Evolutionary conservation across 352 stramenopile species (phyloP), one percentile per base, ranked within the genome.

Genomic region (Phytophthora constricta): DNA sequence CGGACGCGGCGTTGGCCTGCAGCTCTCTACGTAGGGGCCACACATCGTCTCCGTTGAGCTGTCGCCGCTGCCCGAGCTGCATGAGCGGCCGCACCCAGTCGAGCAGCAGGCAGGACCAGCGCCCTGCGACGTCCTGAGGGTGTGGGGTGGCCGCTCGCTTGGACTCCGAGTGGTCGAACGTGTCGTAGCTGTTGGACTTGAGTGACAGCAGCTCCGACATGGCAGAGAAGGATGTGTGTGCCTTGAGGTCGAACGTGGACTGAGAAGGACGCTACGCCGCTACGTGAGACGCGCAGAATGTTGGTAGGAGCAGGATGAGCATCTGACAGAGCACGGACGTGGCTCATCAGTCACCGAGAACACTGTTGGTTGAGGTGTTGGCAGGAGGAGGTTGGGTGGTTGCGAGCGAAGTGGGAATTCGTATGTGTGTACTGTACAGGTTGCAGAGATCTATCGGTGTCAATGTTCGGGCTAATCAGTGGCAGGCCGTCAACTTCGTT

Each of bases 41-140:
- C 14, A 83, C 57, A 48, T 91, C 82, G 22, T 71, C 50, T 9
- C 48, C 55, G 37, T 78, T 54, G 17, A 90, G 73, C 31, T 88
- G 76, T 26, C 83, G 85, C 13, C 58, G 50, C 49, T 84, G 76
- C 1, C 74, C 79, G 31, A 86, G 55, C 26, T 51, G 17, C 63
- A 91, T 68, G 39, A 90, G 68, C 25, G 80, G 74, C 46, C 70
- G 65, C 45, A 81, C 80, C 80, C 83, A 91, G n/a, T 58, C 34
- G 39, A 90, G 68, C 19, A 87, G 64, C 17, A 76, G 17, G 14
- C 68, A 69, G 19, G 82, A 89, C 3, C 66, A 48, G 25, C 56
- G 79, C 25, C 59, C 68, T 0, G 77, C 68, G 4, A 27, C 28
- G 16, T 65, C 55, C 25, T 74, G 61, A 22, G 65, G 70, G 46